Percentiles rank a stretch among this genome's conserved stretches.
Conservation (phyloP, 208 protist species). For the Endotrypanum monterogeii region DNA sequence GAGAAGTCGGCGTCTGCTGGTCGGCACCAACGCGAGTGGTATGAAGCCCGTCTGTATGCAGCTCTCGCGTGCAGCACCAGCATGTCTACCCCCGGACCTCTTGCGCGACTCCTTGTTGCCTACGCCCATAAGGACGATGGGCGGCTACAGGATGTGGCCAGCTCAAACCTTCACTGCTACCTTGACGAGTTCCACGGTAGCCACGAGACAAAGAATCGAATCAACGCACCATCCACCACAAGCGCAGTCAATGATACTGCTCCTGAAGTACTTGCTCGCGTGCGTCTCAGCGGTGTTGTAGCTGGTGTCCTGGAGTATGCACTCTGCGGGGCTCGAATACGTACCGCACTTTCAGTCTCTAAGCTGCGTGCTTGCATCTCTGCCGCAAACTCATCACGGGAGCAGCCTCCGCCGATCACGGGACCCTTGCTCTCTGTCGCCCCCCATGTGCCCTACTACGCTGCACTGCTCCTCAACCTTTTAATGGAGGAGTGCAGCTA, state of each 20-base stretch:
- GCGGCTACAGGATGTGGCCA: conserved; percentile 14
- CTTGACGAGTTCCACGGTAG: neutral
- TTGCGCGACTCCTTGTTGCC: conserved; percentile 30
- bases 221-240: neutral
- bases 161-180: conserved; percentile 2
- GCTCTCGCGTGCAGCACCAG: conserved; percentile 20
- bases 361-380: conserved; percentile 19
- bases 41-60: conserved; percentile 34
- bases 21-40: conserved; percentile 25
- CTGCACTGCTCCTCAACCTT: conserved; percentile 26
- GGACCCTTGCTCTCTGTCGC: neutral
- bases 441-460: conserved; percentile 11
- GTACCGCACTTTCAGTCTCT: conserved; percentile 16
- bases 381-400: neutral
- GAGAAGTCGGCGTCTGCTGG: neutral
- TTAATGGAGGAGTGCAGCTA: conserved; percentile 21
- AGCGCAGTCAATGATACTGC: neutral
- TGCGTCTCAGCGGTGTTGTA: conserved; percentile 47
- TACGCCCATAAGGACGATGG: conserved; percentile 21
- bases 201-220: neutral
- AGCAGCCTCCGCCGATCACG: conserved; percentile 1
- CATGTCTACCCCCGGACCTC: conserved; percentile 16
- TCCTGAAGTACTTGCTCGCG: conserved; percentile 1
- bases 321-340: conserved; percentile 29
- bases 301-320: conserved; percentile 70